Percentiles rank a stretch among this genome's conserved stretches.
These are phyloP conservation scores for Hypoxylon sp. DNA, from an alignment of 2,329 filamentous ascomycete species.

Conservation along the genomic window DNA sequence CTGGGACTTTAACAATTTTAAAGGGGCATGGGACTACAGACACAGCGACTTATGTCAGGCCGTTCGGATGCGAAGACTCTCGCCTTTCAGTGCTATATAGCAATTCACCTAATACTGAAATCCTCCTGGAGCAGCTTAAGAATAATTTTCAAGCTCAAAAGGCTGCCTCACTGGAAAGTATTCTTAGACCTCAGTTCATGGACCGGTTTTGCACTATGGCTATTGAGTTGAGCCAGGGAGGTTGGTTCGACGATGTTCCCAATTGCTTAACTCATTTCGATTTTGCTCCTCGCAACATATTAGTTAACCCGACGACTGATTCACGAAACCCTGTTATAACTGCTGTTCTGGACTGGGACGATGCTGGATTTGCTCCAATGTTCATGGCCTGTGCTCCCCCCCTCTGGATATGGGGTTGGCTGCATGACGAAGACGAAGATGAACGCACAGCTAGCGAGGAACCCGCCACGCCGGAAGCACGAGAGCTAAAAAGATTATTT, in stretches of 20 bases:
- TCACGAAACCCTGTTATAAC: conserved; percentile 37
- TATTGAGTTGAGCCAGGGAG: conserved; percentile 6
- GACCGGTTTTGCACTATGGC: conserved; percentile 20
- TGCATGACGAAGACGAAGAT: conserved; percentile 45
- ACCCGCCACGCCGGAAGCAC: conserved; percentile 17
- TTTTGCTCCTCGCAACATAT: conserved; percentile 51
- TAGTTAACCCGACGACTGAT: conserved; percentile 41
- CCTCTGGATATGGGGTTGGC: conserved; percentile 53
- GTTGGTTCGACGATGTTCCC: conserved; percentile 18
- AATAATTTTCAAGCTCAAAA: conserved; percentile 12
- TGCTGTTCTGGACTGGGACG: conserved; percentile 55
- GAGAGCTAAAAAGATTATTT: conserved; percentile 50
- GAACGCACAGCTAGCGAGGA: conserved; percentile 25
- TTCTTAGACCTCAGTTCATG: not conserved
- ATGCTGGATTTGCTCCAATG: conserved; percentile 51
- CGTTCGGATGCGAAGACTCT: not conserved
- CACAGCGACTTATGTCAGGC: conserved; percentile 6
- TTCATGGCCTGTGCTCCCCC: conserved; percentile 55
- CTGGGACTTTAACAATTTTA: conserved; percentile 16
- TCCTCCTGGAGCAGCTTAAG: conserved; percentile 8
- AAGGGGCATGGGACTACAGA: not conserved
- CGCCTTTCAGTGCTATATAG: conserved; percentile 2
- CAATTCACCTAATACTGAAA: conserved; percentile 1
- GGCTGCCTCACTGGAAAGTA: not conserved
- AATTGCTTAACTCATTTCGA: conserved; percentile 49